Percentiles rank a stretch among this genome's conserved stretches.
phyloP scores from a whole-genome alignment of 1,139 yeast species.

The Suhomyces chickasaworum region DNA sequence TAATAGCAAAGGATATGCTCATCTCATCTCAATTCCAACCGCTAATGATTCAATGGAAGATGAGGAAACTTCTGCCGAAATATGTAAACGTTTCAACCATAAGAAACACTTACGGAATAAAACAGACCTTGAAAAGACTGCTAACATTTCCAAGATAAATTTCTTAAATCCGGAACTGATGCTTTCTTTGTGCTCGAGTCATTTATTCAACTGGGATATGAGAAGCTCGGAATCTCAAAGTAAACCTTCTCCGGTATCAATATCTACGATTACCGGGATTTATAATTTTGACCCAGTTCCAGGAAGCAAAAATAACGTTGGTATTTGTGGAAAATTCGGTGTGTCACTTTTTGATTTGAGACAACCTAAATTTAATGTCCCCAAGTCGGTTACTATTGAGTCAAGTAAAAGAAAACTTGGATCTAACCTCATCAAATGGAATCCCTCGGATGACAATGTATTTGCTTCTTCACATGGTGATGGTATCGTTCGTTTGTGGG shows the following conservation, averaged over 20 bases:
- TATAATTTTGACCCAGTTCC: constrained; percentile 54
- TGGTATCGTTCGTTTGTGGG: constrained; percentile 70
- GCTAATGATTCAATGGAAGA: constrained; percentile 25
- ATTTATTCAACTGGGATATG: constrained; percentile 73
- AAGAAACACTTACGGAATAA: constrained; percentile 52
- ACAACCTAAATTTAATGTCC: constrained; percentile 40
- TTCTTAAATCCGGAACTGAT: constrained; percentile 30
- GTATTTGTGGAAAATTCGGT: constrained; percentile 71
- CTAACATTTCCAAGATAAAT: constrained; percentile 30
- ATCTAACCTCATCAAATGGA: constrained; percentile 54
- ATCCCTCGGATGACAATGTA: constrained; percentile 57
- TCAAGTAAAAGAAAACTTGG: constrained; percentile 24
- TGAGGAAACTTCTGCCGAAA: constrained; percentile 60
- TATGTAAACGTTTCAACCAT: constrained; percentile 74
- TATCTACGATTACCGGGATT: constrained; percentile 55
- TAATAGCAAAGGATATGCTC: constrained; percentile 68
- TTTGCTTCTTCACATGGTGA: constrained; percentile 69
- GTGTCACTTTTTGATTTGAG: constrained; percentile 70
- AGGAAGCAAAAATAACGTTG: constrained; percentile 37
- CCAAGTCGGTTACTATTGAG: constrained; percentile 22
- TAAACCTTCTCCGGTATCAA: constrained; percentile 51
- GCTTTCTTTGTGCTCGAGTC: constrained; percentile 61
- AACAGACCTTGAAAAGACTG: constrained; percentile 21
- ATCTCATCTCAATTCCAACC: constrained; percentile 64
- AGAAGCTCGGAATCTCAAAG: constrained; percentile 49